phyloP scores from a whole-genome alignment of 2,329 filamentous ascomycete genomes.

The Aspergillus hiratsukae region DNA sequence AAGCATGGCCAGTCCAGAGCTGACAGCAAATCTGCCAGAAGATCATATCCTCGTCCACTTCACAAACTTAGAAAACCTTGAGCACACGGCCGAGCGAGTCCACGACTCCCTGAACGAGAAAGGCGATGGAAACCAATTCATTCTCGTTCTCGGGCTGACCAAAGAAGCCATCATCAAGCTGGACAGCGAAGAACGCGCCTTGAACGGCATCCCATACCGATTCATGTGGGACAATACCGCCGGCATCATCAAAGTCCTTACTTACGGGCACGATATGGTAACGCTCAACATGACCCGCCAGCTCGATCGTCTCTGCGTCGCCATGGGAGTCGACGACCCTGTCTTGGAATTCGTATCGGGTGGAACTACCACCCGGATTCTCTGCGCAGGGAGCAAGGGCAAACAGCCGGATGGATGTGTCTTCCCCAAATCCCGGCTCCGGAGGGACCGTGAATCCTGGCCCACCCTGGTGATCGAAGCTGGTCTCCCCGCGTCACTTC shows the following conservation, averaged over 20 bases:
- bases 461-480: not conserved
- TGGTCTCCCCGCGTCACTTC: not conserved
- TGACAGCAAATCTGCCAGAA: not conserved
- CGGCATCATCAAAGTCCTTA: not conserved
- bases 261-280: not conserved
- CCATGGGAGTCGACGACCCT: not conserved
- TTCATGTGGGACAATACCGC: not conserved
- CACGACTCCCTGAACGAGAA: not conserved
- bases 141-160: not conserved
- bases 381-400: not conserved
- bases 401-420: not conserved
- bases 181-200: not conserved
- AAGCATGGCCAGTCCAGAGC: not conserved
- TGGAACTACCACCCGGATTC: not conserved
- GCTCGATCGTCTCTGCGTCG: not conserved
- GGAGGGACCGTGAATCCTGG: not conserved
- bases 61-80: not conserved
- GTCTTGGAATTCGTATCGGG: not conserved
- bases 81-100: not conserved
- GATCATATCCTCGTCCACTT: not conserved
- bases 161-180: not conserved
- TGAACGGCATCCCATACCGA: not conserved
- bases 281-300: not conserved
- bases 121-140: not conserved
- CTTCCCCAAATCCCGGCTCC: slow-evolving; percentile 4